These are phyloP conservation scores for Periglandula ipomoeae DNA, from an alignment of 2,329 filamentous ascomycete genomes.

Conservation along the genomic window DNA sequence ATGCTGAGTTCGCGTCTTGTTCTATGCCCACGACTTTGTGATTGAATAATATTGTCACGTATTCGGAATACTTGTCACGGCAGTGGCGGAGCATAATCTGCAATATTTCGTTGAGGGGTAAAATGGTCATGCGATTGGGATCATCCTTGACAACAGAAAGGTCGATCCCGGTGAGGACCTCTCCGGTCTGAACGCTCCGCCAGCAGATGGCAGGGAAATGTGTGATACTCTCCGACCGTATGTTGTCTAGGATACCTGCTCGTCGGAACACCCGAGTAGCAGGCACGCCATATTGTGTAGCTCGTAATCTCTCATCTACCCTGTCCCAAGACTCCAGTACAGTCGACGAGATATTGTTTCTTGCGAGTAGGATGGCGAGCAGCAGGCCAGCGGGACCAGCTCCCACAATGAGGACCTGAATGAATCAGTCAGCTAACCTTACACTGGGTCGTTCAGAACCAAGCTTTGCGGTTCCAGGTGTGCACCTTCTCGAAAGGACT, in stretches of 20 bases:
- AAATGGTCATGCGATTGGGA: constrained; percentile 25
- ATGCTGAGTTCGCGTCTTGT: constrained; percentile 22
- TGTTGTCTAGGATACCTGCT: constrained; percentile 19
- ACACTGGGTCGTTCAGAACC: background rate
- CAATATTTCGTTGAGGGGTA: constrained; percentile 34
- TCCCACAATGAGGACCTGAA: constrained; percentile 13
- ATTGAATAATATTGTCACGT: constrained; percentile 26
- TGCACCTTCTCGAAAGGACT: constrained; percentile 29
- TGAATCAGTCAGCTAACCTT: background rate
- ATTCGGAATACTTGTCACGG: constrained; percentile 16
- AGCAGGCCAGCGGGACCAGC: constrained; percentile 15
- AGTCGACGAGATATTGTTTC: constrained; percentile 15
- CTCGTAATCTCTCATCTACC: constrained; percentile 21
- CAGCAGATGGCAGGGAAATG: constrained; percentile 13
- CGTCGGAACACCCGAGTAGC: constrained; percentile 8
- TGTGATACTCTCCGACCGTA: constrained; percentile 11
- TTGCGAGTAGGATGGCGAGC: constrained; percentile 14
- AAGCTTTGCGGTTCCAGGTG: background rate
- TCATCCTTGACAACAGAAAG: constrained; percentile 12
- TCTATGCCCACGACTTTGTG: constrained; percentile 29
- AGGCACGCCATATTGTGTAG: constrained; percentile 19
- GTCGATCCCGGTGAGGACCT: constrained; percentile 16
- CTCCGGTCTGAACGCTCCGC: constrained; percentile 14
- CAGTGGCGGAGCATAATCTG: constrained; percentile 31
- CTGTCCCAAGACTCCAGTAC: constrained; percentile 18